Percentiles rank a stretch among this genome's conserved stretches.
These are phyloP conservation scores for Ceratobasidium theobromae DNA, from an alignment of 1,284 basidiomycete species.

Conservation along the genomic window DNA sequence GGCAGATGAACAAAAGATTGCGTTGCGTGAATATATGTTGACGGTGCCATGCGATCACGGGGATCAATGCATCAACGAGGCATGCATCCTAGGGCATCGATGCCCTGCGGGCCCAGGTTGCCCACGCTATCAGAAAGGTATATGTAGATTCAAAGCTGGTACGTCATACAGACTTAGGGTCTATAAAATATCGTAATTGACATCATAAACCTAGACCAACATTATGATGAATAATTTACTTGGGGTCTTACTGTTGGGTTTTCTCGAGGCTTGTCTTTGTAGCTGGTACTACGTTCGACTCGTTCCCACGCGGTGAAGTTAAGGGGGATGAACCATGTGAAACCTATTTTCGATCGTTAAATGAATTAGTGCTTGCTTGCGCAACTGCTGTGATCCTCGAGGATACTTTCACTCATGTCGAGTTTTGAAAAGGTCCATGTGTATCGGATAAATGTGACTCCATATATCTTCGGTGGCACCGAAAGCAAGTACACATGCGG, in stretches of 20 bases:
- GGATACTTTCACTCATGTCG: neutral
- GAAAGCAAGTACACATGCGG: no score
- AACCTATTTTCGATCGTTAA: neutral
- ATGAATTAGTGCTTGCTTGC: neutral
- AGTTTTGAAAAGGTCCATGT: no score
- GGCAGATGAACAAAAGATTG: constrained; percentile 19
- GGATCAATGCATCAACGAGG: constrained; percentile 26
- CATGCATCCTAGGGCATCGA: constrained; percentile 19
- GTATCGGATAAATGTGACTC: no score
- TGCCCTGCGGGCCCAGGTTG: constrained; percentile 11
- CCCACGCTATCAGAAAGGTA: neutral
- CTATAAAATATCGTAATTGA: neutral
- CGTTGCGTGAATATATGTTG: constrained; percentile 19
- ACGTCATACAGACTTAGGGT: neutral
- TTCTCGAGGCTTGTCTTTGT: no score
- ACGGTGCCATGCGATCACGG: constrained; percentile 30
- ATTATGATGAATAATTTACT: no score
- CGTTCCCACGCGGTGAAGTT: no score
- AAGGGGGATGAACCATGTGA: no score
- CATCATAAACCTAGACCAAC: no score
- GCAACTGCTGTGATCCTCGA: neutral
- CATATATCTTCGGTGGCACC: no score
- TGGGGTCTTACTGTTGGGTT: no score
- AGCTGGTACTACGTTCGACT: no score
- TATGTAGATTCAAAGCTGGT: constrained; percentile 21